These are phyloP conservation scores for Fusarium continuum DNA, from an alignment of 2,329 filamentous ascomycete species.

Conservation along the genomic window DNA sequence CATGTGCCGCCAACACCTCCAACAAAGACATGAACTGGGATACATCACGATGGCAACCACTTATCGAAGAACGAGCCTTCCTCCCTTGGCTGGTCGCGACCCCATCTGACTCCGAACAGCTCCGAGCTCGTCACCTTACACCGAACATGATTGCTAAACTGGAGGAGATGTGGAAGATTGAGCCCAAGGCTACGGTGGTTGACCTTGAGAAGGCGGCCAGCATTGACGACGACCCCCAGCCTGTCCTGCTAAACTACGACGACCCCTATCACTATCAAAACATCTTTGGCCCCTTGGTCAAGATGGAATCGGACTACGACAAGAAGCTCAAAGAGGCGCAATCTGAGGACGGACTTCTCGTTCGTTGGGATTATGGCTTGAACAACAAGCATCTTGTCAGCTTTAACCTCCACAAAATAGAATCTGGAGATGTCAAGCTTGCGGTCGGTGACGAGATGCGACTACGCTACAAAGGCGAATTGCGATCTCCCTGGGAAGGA, in stretches of 20 bases:
- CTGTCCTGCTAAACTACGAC: conserved; percentile 92
- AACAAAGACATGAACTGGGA: conserved; percentile 99
- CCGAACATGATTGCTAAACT: conserved; percentile 95
- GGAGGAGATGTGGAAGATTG: conserved; percentile 99
- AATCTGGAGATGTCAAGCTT: conserved; percentile 96
- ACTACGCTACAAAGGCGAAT: conserved; percentile 92
- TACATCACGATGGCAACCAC: conserved; percentile 94
- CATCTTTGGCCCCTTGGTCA: conserved; percentile 96
- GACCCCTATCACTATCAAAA: conserved; percentile 99
- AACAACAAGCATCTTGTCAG: conserved; percentile 98
- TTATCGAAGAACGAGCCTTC: conserved; percentile 97
- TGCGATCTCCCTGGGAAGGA: conserved; percentile 93
- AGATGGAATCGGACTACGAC: conserved; percentile 99
- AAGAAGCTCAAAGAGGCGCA: conserved; percentile 98
- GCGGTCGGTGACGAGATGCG: conserved; percentile 99
- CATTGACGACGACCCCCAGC: conserved; percentile 93
- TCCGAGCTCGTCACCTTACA: conserved; percentile 90
- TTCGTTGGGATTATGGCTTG: conserved; percentile 93
- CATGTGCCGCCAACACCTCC: conserved; percentile 92
- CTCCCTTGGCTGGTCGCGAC: conserved; percentile 90
- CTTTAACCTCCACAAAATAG: conserved; percentile 95
- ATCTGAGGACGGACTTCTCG: conserved; percentile 92
- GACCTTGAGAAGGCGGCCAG: conserved; percentile 91
- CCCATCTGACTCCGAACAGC: conserved; percentile 93
- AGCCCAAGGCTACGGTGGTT: conserved; percentile 84